Evolutionary conservation across 306 rosid species (phyloP).

Genomic region (Luffa acutangula): DNA sequence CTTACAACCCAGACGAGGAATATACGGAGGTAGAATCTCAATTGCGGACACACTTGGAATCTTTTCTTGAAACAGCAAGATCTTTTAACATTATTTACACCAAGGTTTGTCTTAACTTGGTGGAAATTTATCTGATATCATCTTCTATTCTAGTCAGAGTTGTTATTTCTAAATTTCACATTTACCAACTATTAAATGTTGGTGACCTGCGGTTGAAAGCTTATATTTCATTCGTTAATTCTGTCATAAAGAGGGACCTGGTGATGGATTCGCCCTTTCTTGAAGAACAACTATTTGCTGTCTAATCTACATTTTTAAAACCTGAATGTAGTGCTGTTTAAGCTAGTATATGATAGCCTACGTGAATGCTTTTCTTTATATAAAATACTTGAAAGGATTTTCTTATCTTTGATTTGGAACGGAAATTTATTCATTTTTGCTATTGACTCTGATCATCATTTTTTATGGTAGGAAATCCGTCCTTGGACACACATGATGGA

Average conservation of each 20-base stretch:
- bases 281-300: not conserved
- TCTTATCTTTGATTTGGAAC: not conserved
- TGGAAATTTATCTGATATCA: not conserved
- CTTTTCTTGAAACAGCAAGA: slow-evolving; percentile 93
- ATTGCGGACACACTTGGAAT: slow-evolving; percentile 71
- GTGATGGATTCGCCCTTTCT: not conserved
- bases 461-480: slow-evolving; percentile 68
- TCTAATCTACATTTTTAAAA: not conserved
- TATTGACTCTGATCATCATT: not conserved
- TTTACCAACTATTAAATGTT: not conserved
- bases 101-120: slow-evolving; percentile 37
- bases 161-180: not conserved
- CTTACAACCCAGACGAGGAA: slow-evolving; percentile 92
- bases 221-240: not conserved
- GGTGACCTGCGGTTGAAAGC: not conserved
- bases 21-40: slow-evolving; percentile 75
- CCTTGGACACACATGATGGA: slow-evolving; percentile 99
- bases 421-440: not conserved
- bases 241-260: not conserved
- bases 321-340: not conserved
- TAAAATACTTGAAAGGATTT: not conserved
- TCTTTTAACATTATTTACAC: slow-evolving; percentile 78
- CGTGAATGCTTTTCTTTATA: not conserved
- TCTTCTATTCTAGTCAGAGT: not conserved
- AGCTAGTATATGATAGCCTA: not conserved